Base-by-base conservation (phyloP, 2,329 filamentous ascomycete species). In the Talaromyces sp. region DNA sequence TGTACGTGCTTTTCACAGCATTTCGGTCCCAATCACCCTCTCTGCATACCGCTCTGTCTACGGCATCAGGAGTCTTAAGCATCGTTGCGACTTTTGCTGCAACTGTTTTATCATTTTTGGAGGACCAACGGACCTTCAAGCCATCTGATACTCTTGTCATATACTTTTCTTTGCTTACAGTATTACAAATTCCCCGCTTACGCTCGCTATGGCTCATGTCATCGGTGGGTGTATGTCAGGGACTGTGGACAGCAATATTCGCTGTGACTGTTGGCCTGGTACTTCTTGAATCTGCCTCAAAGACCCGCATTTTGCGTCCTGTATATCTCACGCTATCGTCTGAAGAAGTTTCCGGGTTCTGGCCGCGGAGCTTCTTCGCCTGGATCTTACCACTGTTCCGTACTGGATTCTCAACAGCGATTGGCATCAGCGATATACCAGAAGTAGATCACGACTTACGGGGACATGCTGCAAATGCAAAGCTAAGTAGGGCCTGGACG, bases 381-480 rank as follows among this genome's bases (percentile, higher is more conserved):
- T 85, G 83, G 83, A 72, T 84, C 43, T 81, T 79, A 40, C 75
- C 77, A 2, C 69, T 85, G 2, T 78, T 86, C 27, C 74, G 76
- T 15, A 73, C 74, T 19, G 82, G 83, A 0, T 84, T 78, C 72
- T 75, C 73, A 2, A 79, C 75, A 3, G 68, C 75, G 2, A 64
- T 83, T 29, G 67, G 68, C 0, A 69, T 82, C 0, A 74, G 79
- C 5, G 80, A 83, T 61, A 72, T 83, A 2, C 77, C 74, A 19
- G 40, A 59, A 31, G n/a, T 65, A 22, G 63, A 60, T 22, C 38
- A 49, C 25, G 63, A 64, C 6, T 38, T 65, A 6, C 19, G 59
- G 5, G 56, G 56, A 8, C 27, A 60, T 15, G 43, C 36, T 58
- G 40, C 61, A 29, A 40, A 56, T 47, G 29, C 22, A 3, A 64